Base-by-base conservation (phyloP, 306 rosid species). In the Heteromeles arbutifolia region DNA sequence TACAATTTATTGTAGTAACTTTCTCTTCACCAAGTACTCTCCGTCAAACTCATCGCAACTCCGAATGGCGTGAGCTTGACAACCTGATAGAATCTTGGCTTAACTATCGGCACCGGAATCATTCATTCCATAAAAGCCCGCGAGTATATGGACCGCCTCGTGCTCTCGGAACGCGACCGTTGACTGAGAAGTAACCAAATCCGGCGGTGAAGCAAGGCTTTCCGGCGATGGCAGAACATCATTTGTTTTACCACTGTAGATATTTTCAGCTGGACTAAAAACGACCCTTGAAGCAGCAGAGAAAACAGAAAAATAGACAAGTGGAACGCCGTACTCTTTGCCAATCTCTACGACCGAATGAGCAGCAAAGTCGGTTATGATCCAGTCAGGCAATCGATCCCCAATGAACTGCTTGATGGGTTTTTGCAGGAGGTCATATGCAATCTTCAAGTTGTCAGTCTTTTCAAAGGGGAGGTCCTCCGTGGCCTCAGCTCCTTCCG, bases 11-110 rank as follows among this genome's bases (percentile, higher is more conserved):
- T n/a, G n/a, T n/a, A n/a, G n/a, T n/a, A n/a, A n/a, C n/a, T n/a
- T n/a, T n/a, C n/a, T n/a, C n/a, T n/a, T n/a, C n/a, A n/a, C 69
- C 26, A 85, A 25, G 41, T 80, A 84, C 14, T 80, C 74, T 43
- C 80, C 80, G 26, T 61, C 37, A 26, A 61, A 25, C n/a, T 61
- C 66, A 26, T 26, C 1, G 37, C 66, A 61, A 6, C 37, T 61
- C 4, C 66, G 34, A 14, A 61, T 4, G 11, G 37, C 66, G 2
- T 13, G 0, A 26, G 1, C 32, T 61, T 14, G 19, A 14, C 66
- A 4, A 25, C n/a, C 66, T 26, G 0, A 25, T 25, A 13, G 0
- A 26, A 26, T 61, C 66, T 61, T 61, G 66, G 4, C 8, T 6
- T 4, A 0, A 10, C 66, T 61, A 2, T 24, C 29, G 5, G 31